Evolutionary conservation across 148 eudicot genomes (phyloP).

Genomic region (Cornus controversa): DNA sequence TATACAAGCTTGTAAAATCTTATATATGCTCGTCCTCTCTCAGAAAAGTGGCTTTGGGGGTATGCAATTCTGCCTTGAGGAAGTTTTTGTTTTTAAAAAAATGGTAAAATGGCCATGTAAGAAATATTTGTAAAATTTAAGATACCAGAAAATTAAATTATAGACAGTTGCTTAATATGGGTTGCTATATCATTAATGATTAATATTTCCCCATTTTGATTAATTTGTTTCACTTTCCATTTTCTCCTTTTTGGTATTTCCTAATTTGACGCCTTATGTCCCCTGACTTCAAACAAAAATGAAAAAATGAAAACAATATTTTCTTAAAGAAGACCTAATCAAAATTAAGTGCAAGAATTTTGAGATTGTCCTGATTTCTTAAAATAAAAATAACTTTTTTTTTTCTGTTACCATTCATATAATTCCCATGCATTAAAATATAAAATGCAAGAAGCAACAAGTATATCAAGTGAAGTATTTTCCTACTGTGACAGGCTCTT

Average conservation of each 20-base stretch:
- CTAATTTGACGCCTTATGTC: background rate
- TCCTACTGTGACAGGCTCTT: conserved; percentile 54
- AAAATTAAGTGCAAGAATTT: background rate
- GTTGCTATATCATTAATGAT: no score
- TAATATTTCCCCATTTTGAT: no score
- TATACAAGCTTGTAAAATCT: conserved; percentile 75
- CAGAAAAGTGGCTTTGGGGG: conserved; percentile 93
- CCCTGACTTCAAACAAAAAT: background rate
- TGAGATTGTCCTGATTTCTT: background rate
- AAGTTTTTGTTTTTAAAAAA: background rate
- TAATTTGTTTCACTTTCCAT: background rate
- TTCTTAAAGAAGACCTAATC: background rate
- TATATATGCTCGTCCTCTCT: conserved; percentile 80
- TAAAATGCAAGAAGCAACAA: background rate
- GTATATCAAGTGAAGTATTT: conserved; percentile 8
- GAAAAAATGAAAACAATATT: background rate
- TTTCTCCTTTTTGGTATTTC: background rate
- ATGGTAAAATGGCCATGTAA: background rate
- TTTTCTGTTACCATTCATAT: background rate
- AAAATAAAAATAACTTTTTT: no score
- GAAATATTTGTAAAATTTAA: background rate
- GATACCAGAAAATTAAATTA: background rate
- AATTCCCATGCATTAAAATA: background rate
- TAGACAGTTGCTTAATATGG: background rate
- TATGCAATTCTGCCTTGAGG: conserved; percentile 29